Percentiles rank a stretch among this genome's conserved stretches.
Conservation (phyloP, 2,329 filamentous ascomycete species). For the Ceratocystis cacaofunesta region DNA sequence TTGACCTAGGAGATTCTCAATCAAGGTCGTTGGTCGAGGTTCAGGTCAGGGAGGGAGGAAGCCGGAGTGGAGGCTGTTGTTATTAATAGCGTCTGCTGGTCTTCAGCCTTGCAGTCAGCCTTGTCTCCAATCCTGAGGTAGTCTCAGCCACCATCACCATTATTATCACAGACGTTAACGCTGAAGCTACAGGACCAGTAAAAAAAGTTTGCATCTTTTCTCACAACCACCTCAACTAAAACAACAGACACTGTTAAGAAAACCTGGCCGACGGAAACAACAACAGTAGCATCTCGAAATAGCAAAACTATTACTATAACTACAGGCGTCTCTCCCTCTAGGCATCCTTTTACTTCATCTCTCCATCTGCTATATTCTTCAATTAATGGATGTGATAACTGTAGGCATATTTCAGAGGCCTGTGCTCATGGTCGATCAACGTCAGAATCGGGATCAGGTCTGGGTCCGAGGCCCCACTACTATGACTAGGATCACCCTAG, state of each 20-base stretch:
- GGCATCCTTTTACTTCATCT: background rate
- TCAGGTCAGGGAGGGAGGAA: too few relatives aligned
- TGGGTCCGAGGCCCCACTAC: constrained; percentile 9
- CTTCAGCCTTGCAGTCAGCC: background rate
- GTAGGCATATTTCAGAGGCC: constrained; percentile 4
- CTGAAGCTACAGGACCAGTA: too few relatives aligned
- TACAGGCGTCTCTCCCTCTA: background rate
- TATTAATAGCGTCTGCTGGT: too few relatives aligned
- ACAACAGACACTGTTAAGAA: too few relatives aligned
- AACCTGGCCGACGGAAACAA: background rate
- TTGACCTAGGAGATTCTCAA: too few relatives aligned
- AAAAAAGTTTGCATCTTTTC: too few relatives aligned
- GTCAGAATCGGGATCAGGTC: constrained; percentile 12
- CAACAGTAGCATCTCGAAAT: background rate
- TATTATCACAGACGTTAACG: background rate
- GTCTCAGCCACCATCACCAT: background rate
- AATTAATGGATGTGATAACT: too few relatives aligned
- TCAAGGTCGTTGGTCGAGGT: too few relatives aligned
- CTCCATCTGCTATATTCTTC: too few relatives aligned
- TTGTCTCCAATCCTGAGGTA: background rate
- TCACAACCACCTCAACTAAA: too few relatives aligned
- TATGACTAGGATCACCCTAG: constrained; percentile 3
- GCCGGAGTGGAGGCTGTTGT: too few relatives aligned
- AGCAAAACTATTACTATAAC: background rate
- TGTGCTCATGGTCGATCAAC: constrained; percentile 10